These are phyloP conservation scores for Dysphania ambrosioides DNA, from an alignment of 148 eudicot species.

Conservation along the genomic window DNA sequence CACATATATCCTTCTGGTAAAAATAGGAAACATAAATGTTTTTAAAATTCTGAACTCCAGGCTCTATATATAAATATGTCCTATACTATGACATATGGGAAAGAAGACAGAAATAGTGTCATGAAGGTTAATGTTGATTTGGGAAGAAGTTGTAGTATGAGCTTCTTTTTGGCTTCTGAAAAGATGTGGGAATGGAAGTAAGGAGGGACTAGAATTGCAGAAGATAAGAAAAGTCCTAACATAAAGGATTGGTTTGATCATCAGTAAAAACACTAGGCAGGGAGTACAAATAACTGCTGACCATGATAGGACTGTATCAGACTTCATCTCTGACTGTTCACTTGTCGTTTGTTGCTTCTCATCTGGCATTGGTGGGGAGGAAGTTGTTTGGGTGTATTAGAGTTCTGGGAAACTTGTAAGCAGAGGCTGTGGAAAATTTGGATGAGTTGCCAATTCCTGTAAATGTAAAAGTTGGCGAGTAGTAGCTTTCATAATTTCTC, in stretches of 20 bases:
- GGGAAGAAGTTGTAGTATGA: neutral
- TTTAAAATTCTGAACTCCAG: neutral
- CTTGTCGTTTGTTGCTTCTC: neutral
- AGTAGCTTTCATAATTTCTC: too few species aligned
- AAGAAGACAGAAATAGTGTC: neutral
- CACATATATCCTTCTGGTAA: neutral
- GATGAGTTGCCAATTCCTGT: neutral
- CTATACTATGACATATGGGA: neutral
- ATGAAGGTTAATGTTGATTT: neutral
- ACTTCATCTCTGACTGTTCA: neutral
- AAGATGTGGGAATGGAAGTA: neutral
- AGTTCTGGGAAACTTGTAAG: too few species aligned
- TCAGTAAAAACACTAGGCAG: too few species aligned
- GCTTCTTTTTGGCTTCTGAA: neutral
- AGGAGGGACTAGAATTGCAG: neutral
- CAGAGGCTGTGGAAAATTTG: neutral
- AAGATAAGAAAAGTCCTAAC: neutral
- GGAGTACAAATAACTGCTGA: neutral
- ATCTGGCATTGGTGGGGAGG: neutral
- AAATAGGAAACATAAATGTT: neutral
- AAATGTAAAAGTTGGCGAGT: neutral
- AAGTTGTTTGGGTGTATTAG: too few species aligned
- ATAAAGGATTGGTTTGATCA: neutral
- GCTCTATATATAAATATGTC: neutral
- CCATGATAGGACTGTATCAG: neutral